These are phyloP conservation scores for Chlamydomonas sphaeroides DNA, from an alignment of 139 green algal genomes.

Conservation along the genomic window DNA sequence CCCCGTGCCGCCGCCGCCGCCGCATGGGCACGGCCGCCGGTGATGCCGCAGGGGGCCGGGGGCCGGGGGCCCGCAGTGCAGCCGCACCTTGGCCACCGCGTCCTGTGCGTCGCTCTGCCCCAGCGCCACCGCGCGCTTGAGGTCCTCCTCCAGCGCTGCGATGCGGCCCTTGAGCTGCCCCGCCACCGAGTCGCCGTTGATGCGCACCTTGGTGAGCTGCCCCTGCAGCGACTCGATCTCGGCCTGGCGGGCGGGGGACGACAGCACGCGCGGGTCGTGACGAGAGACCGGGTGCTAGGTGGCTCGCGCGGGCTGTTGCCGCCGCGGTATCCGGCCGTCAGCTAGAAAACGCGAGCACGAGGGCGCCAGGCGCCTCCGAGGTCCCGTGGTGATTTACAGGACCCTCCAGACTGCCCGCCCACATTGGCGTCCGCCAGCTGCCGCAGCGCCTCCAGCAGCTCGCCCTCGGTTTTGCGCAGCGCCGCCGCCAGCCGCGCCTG, in stretches of 20 bases:
- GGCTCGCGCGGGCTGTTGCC: too few species aligned
- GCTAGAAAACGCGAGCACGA: too few species aligned
- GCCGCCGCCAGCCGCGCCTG: slow-evolving; percentile 11
- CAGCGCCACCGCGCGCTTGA: slow-evolving; percentile 2
- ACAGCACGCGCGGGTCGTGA: too few species aligned
- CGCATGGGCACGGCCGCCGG: too few species aligned
- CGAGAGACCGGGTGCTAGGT: too few species aligned
- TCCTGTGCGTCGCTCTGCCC: slow-evolving; percentile 31
- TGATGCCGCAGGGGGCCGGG: too few species aligned
- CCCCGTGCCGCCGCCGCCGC: neutral
- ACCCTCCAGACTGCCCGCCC: too few species aligned
- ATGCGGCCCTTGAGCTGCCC: slow-evolving; percentile 7
- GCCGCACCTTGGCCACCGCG: neutral
- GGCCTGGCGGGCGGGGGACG: slow-evolving; percentile 37
- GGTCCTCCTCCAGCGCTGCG: slow-evolving; percentile 28
- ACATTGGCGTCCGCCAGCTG: slow-evolving; percentile 3
- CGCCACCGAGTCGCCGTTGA: slow-evolving; percentile 28
- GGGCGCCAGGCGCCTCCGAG: too few species aligned
- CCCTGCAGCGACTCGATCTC: slow-evolving; percentile 14
- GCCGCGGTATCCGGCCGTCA: too few species aligned
- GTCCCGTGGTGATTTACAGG: too few species aligned
- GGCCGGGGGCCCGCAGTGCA: too few species aligned
- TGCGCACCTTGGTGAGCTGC: slow-evolving; percentile 19
- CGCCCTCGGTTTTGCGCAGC: slow-evolving; percentile 6
- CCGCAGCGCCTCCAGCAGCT: neutral